Base-by-base conservation (phyloP, 768 basidiomycete species). In the Guyanaporus albipodus region DNA sequence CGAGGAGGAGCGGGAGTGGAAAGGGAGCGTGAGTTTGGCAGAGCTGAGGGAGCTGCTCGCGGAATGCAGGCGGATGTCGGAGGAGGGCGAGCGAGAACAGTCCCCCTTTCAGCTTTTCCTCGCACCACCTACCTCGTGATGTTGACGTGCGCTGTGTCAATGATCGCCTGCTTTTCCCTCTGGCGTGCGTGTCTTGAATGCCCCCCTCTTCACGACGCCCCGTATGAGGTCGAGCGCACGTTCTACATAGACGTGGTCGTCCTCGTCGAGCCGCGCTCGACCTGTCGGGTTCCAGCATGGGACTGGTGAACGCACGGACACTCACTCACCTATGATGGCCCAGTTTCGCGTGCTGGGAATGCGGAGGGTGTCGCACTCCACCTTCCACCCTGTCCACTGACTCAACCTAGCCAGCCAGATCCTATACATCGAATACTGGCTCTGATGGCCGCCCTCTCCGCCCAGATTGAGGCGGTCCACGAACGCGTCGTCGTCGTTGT, bases 341-440 rank as follows among this genome's bases (percentile, higher is more conserved):
- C 93, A 96, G 60, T 92, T 92, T 48, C 91, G 78, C 32, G 95
- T 96, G 63, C 88, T 91, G 1, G 94, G 94, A 11, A 98, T 94
- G 49, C 95, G 73, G 54, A 98, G 64, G 21, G 73, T 78, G 66
- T 98, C 95, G 44, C 82, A 82, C 65, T 96, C 94, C 11, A 92
- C 74, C 49, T 79, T 73, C 88, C 92, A 97, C 4, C 94, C 95
- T 61, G 83, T 87, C 57, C 80, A 70, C 46, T 78, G 56, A 34
- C 83, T 85, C 49, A 90, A 62, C 44, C 74, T 73, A 0, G 89
- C 90, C 27, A 98, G 68, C 88, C 90, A 98, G 45, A 90, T 83
- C 18, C 92, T 73, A 69, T 95, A 98, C 60, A 75, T 75, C 46
- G 84, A 81, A 63, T 94, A 95, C 36, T 85, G 78, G 58, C 82